These are phyloP conservation scores for Heliamphora exappendiculata DNA, from an alignment of 148 eudicot species.

Conservation along the genomic window DNA sequence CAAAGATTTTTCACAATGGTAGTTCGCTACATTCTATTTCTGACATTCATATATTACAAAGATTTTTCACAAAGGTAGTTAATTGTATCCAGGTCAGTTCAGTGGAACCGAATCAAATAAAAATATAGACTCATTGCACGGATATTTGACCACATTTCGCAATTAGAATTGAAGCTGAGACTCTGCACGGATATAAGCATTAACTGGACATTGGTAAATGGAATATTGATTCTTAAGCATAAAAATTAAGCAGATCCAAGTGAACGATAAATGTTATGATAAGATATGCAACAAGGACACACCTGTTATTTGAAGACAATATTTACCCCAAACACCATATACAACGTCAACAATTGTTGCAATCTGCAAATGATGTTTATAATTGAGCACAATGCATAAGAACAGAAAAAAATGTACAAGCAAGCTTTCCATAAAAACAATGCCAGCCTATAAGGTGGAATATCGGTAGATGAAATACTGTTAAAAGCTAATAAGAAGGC, in stretches of 20 bases:
- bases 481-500: conserved; percentile 14
- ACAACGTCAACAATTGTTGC: conserved; percentile 69
- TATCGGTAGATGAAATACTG: too few species aligned
- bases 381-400: conserved; percentile 5
- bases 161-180: too few species aligned
- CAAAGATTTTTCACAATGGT: too few species aligned
- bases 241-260: background rate
- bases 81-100: too few species aligned
- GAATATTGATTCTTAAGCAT: background rate
- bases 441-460: too few species aligned
- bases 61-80: too few species aligned
- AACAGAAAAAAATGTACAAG: background rate
- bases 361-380: conserved; percentile 34
- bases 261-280: background rate
- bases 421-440: conserved; percentile 8
- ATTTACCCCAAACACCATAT: conserved; percentile 86
- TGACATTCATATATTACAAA: too few species aligned
- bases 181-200: too few species aligned
- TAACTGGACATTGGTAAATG: background rate
- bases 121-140: too few species aligned
- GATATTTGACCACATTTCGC: too few species aligned
- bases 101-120: too few species aligned
- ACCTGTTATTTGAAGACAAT: conserved; percentile 90
- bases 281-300: background rate
- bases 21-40: too few species aligned